Percentiles rank a stretch among this genome's conserved stretches.
Conservation (phyloP, 345 rosid species). For the Murraya koenigii region DNA sequence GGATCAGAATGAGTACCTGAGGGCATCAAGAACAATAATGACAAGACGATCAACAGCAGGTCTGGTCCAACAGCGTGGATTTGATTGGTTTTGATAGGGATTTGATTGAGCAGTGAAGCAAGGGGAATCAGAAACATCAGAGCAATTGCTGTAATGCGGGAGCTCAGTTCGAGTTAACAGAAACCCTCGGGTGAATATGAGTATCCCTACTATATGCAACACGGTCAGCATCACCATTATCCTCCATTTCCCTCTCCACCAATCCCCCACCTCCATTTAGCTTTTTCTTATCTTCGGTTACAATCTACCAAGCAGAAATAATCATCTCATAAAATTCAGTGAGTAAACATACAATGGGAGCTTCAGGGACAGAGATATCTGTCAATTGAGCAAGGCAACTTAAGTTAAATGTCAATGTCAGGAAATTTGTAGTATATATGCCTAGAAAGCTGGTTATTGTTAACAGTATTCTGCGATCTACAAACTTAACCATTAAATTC, state of each 20-base stretch:
- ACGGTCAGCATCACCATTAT: constrained; percentile 25
- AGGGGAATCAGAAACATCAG: constrained; percentile 65
- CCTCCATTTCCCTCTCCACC: constrained; percentile 29
- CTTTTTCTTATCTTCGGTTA: neutral
- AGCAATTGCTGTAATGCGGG: constrained; percentile 61
- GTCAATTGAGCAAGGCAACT: neutral
- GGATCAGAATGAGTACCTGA: constrained; percentile 35
- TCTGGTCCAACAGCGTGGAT: constrained; percentile 58
- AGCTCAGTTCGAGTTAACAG: constrained; percentile 93
- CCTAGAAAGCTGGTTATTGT: neutral
- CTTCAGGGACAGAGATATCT: neutral
- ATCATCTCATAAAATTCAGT: neutral
- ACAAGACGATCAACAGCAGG: constrained; percentile 68
- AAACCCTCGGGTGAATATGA: constrained; percentile 78
- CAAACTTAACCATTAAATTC: neutral
- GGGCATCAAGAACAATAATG: constrained; percentile 81
- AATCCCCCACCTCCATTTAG: constrained; percentile 19
- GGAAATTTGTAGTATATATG: neutral
- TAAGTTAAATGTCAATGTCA: neutral
- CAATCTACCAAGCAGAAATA: neutral
- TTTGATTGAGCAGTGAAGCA: constrained; percentile 34
- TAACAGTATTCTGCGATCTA: neutral
- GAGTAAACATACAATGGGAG: neutral
- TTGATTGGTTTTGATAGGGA: constrained; percentile 9
- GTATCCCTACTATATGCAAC: constrained; percentile 57